Evolutionary conservation across 75 land plant genomes (phyloP), one percentile per base, ranked within the genome.

Genomic region (Selaginella moellendorffii): DNA sequence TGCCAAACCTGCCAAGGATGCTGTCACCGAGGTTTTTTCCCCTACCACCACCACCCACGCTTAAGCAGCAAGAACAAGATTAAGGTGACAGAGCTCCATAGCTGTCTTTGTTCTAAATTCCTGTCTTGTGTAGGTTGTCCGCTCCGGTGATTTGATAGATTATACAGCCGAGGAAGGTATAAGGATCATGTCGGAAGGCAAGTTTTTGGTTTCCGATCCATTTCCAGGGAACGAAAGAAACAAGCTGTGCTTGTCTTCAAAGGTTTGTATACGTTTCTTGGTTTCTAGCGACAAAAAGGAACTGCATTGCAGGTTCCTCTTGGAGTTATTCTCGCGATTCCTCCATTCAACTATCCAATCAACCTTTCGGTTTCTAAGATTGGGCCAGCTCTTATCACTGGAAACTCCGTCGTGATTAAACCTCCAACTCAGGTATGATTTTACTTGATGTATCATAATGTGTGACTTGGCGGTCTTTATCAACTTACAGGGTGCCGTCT

Each of bases 391-490:
- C 24, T 56, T 21, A 56, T 56, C 9, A 25, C 59, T 56, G 59
- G 59, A 8, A 56, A 56, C 24, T 19, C 59, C 5, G 59, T 56
- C n/a, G 59, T 56, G 59, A 19, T 56, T 19, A 56, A 56, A 19
- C 59, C 59, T 56, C 59, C 59, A 56, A 56, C 59, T 2, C 59
- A 56, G 24, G 59, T 56, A 56, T 56, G 5, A 25, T n/a, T 56
- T 8, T 21, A 56, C 19, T 21, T 19, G 9, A 5, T 56, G 25
- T 24, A 21, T 19, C 10, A 10, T 46, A 46, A 21, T 24, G 59
- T 56, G n/a, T 56, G 2, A 56, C 9, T 21, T 56, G 5, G 5
- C n/a, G 5, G 5, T 56, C 5, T 36, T 36, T 36, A 21, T 56
- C 8, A 8, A 2, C 19, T 56, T 56, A 21, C 24, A 56, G 59